A percentile compares a stretch with the other conserved stretches of the same genome.
These are phyloP conservation scores for Wickerhamomyces bisporus DNA, from an alignment of 805 yeast genomes.

Conservation along the genomic window DNA sequence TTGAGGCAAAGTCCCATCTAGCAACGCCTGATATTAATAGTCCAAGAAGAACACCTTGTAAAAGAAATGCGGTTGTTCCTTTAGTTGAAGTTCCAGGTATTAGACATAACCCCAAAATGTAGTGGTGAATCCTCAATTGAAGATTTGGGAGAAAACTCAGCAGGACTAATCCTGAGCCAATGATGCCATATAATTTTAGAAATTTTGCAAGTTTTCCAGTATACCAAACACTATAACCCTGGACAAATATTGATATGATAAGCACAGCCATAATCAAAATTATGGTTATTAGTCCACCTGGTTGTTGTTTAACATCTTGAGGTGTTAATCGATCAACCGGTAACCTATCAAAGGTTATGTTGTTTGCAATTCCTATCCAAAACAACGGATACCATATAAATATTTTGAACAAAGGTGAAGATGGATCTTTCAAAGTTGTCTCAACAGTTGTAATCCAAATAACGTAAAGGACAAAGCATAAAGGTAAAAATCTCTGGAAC, in stretches of 20 bases:
- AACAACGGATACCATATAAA: conserved; percentile 68
- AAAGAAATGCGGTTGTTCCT: conserved; percentile 63
- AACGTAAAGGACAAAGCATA: conserved; percentile 63
- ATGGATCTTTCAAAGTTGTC: conserved; percentile 40
- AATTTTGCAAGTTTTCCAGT: conserved; percentile 64
- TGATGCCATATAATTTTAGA: conserved; percentile 44
- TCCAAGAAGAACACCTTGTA: conserved; percentile 84
- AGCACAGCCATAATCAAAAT: conserved; percentile 43
- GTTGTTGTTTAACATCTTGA: conserved; percentile 64
- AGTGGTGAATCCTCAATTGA: conserved; percentile 75
- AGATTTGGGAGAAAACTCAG: conserved; percentile 57
- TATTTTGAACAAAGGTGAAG: conserved; percentile 35
- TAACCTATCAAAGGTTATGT: conserved; percentile 79
- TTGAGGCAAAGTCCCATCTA: conserved; percentile 90
- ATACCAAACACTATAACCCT: conserved; percentile 76
- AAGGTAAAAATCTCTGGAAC: conserved; percentile 69
- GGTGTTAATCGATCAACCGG: conserved; percentile 83
- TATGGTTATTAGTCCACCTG: conserved; percentile 72
- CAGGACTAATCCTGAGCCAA: conserved; percentile 38
- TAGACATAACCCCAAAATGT: conserved; percentile 68
- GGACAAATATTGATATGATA: conserved; percentile 54
- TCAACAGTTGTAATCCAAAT: conserved; percentile 56
- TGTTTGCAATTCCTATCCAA: conserved; percentile 83
- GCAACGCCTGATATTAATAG: conserved; percentile 78
- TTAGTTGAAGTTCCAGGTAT: conserved; percentile 81